Evolutionary conservation across 371 early-diverging fungal genomes (phyloP), one percentile per base, ranked within the genome.

Genomic region (Haplosporangium sp.): DNA sequence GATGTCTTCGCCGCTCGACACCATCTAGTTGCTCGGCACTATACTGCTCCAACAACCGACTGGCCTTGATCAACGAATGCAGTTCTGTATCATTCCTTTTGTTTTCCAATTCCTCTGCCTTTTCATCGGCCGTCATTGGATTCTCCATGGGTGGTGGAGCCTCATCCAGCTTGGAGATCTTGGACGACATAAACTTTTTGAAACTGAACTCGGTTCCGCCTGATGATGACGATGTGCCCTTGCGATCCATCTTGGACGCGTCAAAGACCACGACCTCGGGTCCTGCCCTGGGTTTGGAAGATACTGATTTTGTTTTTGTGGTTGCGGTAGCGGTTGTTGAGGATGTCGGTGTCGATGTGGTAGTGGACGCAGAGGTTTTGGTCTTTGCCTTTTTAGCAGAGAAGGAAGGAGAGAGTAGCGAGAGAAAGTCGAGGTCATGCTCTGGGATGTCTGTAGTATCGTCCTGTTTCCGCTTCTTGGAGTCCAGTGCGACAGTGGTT

Each of bases 181-280:
- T 76, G 20, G 77, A 76, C 1, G 77, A 76, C 77, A 76, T 76
- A 54, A 76, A 76, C 52, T 70, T 76, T 53, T 76, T 76, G 46
- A 76, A 76, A 43, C 23, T 63, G 55, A 76, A 76, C 7, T 76
- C 77, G 13, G 66, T 59, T 36, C 70, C 59, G 23, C 74, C 69
- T 45, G 60, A 56, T 8, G 70, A 62, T 2, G 61, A 48, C 5
- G 65, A 64, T 10, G 52, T 12, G 6, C 63, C 42, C 36, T 70
- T 70, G 43, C 71, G 55, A 21, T 59, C 71, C 36, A 76, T 42
- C 40, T 66, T 76, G 56, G 71, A 70, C 16, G 59, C 64, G 51
- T 76, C 77, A 63, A 70, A 76, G 56, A 76, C 77, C 2, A 76
- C 77, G 7, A 76, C 64, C 20, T 76, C 60, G 37, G 67, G 63